Percentiles rank a stretch among this genome's conserved stretches.
These are phyloP conservation scores for Fusarium sp. DNA, from an alignment of 2,329 filamentous ascomycete species.

Conservation along the genomic window DNA sequence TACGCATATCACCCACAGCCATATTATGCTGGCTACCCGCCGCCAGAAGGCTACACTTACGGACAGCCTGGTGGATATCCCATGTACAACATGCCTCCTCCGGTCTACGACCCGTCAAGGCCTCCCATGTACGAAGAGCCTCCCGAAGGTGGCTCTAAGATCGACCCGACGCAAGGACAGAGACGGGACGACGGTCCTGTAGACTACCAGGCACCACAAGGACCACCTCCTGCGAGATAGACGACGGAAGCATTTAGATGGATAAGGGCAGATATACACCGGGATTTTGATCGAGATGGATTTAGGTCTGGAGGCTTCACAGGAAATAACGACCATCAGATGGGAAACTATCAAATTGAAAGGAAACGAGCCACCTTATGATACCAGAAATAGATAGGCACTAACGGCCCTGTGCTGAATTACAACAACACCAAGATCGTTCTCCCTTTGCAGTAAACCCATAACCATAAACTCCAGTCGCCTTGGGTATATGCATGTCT, in stretches of 20 bases:
- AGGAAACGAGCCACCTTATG: constrained; percentile 27
- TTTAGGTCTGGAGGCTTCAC: constrained; percentile 1
- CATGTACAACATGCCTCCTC: constrained; percentile 59
- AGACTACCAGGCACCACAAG: constrained; percentile 58
- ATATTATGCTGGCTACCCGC: constrained; percentile 55
- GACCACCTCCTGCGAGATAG: constrained; percentile 56
- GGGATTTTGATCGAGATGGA: constrained; percentile 6
- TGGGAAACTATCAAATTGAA: constrained; percentile 30
- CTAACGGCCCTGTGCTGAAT: constrained; percentile 2
- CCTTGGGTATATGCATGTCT: constrained; percentile 41
- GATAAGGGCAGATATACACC: not conserved
- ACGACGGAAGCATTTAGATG: not conserved
- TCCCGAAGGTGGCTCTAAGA: constrained; percentile 63
- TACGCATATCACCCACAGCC: constrained; percentile 60
- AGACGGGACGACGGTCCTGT: constrained; percentile 26
- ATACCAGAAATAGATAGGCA: constrained; percentile 22
- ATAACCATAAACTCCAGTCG: constrained; percentile 40
- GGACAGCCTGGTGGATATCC: constrained; percentile 43
- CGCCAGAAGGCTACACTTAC: constrained; percentile 42
- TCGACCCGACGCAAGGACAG: constrained; percentile 63
- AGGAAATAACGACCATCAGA: constrained; percentile 5
- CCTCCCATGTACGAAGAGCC: constrained; percentile 67
- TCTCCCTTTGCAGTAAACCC: constrained; percentile 6
- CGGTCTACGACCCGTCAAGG: constrained; percentile 69
- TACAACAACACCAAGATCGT: not conserved